Evolutionary conservation across 2,329 filamentous ascomycete genomes (phyloP).

Genomic region (Fusarium sp.): DNA sequence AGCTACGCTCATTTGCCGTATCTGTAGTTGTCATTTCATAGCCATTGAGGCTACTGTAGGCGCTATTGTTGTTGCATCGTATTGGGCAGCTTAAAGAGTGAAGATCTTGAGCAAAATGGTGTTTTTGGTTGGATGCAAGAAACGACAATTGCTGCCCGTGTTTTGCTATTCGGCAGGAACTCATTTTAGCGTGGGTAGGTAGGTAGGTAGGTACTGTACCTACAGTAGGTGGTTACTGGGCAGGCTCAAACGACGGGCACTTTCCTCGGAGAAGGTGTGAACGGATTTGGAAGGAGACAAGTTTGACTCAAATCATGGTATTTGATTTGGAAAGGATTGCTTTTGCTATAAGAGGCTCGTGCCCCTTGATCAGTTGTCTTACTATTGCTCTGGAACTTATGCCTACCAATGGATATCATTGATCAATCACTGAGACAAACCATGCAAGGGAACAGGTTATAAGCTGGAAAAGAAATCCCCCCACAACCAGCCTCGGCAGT

Average conservation of each 20-base stretch:
- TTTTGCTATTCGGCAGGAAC: background rate
- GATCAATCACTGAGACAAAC: background rate
- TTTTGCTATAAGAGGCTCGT: background rate
- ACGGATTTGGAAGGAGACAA: background rate
- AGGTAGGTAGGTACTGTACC: too few species aligned
- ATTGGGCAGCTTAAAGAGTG: background rate
- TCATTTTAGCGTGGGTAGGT: background rate
- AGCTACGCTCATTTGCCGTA: slow-evolving; percentile 11
- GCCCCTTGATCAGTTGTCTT: background rate
- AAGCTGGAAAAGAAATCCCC: background rate
- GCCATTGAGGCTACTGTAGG: background rate
- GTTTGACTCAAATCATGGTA: background rate
- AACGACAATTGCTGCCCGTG: background rate
- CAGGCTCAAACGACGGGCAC: background rate
- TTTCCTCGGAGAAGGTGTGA: background rate
- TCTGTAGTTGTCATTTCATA: background rate
- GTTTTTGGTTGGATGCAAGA: background rate
- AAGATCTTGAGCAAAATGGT: background rate
- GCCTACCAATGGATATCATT: background rate
- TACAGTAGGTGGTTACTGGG: background rate
- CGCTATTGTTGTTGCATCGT: background rate
- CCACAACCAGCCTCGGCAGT: background rate
- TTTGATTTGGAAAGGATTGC: background rate
- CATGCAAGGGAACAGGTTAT: background rate
- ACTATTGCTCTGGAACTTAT: background rate